Base-by-base conservation (phyloP, 2,329 filamentous ascomycete species). In the Endoconidiophora laricicola region DNA sequence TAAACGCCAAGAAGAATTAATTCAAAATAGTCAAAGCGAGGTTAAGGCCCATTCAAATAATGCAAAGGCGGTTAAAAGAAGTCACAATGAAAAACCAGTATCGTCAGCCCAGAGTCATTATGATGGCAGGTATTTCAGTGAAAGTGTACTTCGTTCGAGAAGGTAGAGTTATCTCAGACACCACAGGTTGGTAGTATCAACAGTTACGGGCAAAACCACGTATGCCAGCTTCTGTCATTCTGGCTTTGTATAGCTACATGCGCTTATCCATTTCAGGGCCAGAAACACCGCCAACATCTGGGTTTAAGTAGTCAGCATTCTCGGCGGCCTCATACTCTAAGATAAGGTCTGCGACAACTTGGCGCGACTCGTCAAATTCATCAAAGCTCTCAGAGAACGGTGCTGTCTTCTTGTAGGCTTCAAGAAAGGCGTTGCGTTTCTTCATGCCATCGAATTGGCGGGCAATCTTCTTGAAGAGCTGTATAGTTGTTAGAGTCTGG, bases 291-390 rank as follows among this genome's bases (percentile, higher is more conserved):
- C 72, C 70, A 16, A 71, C 73, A 52, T 81, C 81, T 6, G 84
- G 83, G 60, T 83, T 90, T 47, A 98, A 69, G 63, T 98, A 98
- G 60, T 94, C 82, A 33, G 85, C 79, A 61, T 83, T 76, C 65
- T 98, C 91, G 3, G 91, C 91, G 26, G 90, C 88, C 67, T 96
- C 90, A 62, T 98, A 98, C 70, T 98, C 91, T 47, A 78, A 76
- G 61, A 96, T 90, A 55, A 96, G 68, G 63, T 94, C 90, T 59
- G 81, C 79, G 18, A 96, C 90, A 4, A 96, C 90, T 60, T 91
- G 83, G 57, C 85, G 78, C 33, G 91, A 85, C 65, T 95, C 88
- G 62, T 98, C 93, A 59, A 98, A 98, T 65, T 98, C 90, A 57
- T 84, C 78, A 40, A 98, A 69, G 41, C 88, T 91, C 56, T 96